Evolutionary conservation across 2,329 filamentous ascomycete species (phyloP).

Genomic region (Ceratocystiopsis minuta): DNA sequence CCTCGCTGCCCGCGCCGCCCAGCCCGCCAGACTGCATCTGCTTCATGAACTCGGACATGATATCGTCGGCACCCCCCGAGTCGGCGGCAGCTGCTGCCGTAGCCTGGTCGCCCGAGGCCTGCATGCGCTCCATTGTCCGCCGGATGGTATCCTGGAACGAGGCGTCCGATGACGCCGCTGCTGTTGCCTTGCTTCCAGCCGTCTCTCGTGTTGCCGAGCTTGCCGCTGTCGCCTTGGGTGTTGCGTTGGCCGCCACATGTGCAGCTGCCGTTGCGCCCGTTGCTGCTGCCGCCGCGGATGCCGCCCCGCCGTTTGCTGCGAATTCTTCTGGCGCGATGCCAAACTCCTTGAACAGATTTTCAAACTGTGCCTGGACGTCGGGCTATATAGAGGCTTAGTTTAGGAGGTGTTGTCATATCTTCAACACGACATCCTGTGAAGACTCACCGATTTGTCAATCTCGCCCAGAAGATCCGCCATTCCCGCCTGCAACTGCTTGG

Average conservation of each 20-base stretch:
- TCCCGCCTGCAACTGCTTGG: conserved; percentile 70
- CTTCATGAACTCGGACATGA: conserved; percentile 83
- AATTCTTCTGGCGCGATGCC: conserved; percentile 15
- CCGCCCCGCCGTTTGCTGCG: conserved; percentile 7
- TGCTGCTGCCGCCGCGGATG: conserved; percentile 10
- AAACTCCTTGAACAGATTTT: conserved; percentile 58
- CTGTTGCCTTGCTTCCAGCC: conserved; percentile 13
- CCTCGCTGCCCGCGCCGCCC: conserved; percentile 45
- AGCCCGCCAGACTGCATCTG: conserved; percentile 50
- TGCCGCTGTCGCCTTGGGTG: conserved; percentile 15
- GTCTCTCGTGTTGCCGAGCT: conserved; percentile 15
- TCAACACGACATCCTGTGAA: not conserved
- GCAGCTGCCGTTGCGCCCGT: conserved; percentile 11
- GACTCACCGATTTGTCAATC: conserved; percentile 39
- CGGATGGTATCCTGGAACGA: conserved; percentile 86
- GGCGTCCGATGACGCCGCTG: conserved; percentile 21
- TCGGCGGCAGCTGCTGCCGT: conserved; percentile 58
- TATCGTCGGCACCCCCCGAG: conserved; percentile 43
- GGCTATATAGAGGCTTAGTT: conserved; percentile 20
- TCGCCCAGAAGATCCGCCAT: conserved; percentile 73
- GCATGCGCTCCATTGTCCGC: conserved; percentile 91
- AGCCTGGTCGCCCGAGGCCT: conserved; percentile 69
- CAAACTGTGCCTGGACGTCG: conserved; percentile 64
- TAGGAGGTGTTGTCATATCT: no score
- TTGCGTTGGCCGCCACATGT: conserved; percentile 9